Conservation (phyloP, 78 protist genomes). For the Guillardia theta region DNA sequence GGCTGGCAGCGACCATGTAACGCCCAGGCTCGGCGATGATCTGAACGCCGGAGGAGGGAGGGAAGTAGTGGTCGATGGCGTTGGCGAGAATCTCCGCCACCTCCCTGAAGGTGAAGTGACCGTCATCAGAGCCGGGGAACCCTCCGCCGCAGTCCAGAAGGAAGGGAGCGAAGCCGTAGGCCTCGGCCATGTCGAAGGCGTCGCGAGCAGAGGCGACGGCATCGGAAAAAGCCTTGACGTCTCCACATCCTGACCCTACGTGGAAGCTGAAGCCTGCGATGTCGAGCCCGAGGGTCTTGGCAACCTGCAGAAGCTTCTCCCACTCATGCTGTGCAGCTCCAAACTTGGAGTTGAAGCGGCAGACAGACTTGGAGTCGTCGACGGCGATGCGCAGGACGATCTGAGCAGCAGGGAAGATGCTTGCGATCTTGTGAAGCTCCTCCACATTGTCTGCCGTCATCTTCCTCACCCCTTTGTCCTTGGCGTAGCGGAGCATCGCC, state of each 20-base stretch:
- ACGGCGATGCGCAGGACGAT: slow-evolving; percentile 49
- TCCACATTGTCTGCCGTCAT: slow-evolving; percentile 44
- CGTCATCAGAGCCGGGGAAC: slow-evolving; percentile 83
- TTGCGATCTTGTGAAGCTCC: slow-evolving; percentile 57
- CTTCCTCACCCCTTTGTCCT: not conserved
- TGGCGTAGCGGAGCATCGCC: slow-evolving; percentile 42
- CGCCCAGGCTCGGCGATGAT: slow-evolving; percentile 97
- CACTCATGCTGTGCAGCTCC: slow-evolving; percentile 43
- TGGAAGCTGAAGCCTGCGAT: slow-evolving; percentile 60
- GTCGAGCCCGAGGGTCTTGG: not conserved
- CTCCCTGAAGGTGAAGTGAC: slow-evolving; percentile 62
- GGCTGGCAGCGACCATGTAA: slow-evolving; percentile 71
- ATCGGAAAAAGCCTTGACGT: not conserved
- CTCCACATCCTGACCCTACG: slow-evolving; percentile 48
- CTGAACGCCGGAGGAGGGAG: slow-evolving; percentile 58
- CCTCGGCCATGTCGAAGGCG: slow-evolving; percentile 25
- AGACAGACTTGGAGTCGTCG: slow-evolving; percentile 54
- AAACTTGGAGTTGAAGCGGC: slow-evolving; percentile 46
- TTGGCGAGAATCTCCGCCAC: slow-evolving; percentile 65
- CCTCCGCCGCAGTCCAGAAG: slow-evolving; percentile 97
- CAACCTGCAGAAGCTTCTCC: not conserved
- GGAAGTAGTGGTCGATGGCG: slow-evolving; percentile 77
- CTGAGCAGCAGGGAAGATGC: slow-evolving; percentile 5
- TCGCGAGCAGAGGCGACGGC: slow-evolving; percentile 50
- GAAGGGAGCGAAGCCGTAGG: slow-evolving; percentile 49